Conservation (phyloP, 1,139 yeast species). For the Lodderomyces margitis region DNA sequence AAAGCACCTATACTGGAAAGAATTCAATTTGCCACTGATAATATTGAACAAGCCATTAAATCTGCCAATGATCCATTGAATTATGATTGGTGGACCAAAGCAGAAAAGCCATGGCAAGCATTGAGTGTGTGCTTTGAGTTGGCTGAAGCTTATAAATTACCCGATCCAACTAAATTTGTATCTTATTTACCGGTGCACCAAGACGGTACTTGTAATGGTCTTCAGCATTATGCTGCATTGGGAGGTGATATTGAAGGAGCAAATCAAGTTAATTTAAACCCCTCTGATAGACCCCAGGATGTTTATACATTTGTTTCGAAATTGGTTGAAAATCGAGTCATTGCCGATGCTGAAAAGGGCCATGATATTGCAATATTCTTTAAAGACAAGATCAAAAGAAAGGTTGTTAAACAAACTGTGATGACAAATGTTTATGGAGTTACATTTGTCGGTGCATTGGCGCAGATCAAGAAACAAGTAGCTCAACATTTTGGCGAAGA, state of each 20-base stretch:
- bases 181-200: conserved; percentile 92
- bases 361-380: conserved; percentile 52
- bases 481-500: conserved; percentile 41
- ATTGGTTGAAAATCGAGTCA: conserved; percentile 62
- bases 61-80: conserved; percentile 73
- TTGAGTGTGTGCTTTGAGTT: conserved; percentile 84
- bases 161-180: conserved; percentile 70
- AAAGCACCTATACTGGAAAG: conserved; percentile 80
- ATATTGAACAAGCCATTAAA: conserved; percentile 58
- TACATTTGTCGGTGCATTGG: conserved; percentile 88
- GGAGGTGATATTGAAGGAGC: conserved; percentile 98
- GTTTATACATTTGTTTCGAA: conserved; percentile 83
- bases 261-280: conserved; percentile 80
- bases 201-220: conserved; percentile 97
- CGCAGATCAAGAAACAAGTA: conserved; percentile 75
- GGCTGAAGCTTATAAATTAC: conserved; percentile 63
- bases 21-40: conserved; percentile 65
- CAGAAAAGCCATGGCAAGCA: conserved; percentile 96
- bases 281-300: conserved; percentile 85
- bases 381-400: conserved; percentile 69
- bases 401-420: conserved; percentile 93
- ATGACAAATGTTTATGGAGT: conserved; percentile 99
- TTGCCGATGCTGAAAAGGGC: conserved; percentile 57
- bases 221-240: conserved; percentile 96
- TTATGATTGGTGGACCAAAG: conserved; percentile 74